phyloP scores from a whole-genome alignment of 2,329 filamentous ascomycete genomes.

The Colletotrichum musae region DNA sequence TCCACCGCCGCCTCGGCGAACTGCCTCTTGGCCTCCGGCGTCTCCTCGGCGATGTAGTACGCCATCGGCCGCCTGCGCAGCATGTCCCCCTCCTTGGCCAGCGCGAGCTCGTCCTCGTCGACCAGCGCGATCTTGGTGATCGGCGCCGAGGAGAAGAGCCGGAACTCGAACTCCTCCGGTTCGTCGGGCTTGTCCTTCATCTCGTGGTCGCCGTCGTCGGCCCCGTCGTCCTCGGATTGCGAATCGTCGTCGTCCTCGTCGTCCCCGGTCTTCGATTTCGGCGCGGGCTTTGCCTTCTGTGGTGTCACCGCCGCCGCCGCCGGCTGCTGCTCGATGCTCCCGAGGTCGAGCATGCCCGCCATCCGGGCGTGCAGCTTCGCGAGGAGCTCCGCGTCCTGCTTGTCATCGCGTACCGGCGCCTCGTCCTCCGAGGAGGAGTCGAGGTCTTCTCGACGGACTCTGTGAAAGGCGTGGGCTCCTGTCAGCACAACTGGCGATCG shows the following conservation, averaged over 20 bases:
- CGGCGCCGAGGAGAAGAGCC: conserved; percentile 67
- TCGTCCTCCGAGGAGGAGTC: conserved; percentile 52
- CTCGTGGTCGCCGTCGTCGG: conserved; percentile 39
- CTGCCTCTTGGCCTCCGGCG: conserved; percentile 53
- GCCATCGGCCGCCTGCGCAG: conserved; percentile 57
- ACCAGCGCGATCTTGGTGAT: conserved; percentile 67
- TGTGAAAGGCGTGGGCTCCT: conserved; percentile 47
- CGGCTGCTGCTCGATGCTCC: conserved; percentile 44
- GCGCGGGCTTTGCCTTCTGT: neutral
- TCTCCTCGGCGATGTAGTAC: conserved; percentile 63
- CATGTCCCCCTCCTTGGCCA: conserved; percentile 54
- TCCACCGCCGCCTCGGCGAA: conserved; percentile 65
- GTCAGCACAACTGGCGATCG: neutral
- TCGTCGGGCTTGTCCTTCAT: conserved; percentile 38
- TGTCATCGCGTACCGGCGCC: conserved; percentile 48
- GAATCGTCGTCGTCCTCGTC: conserved; percentile 32
- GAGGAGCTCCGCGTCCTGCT: conserved; percentile 56
- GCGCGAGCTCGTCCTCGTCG: conserved; percentile 53
- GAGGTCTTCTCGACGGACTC: conserved; percentile 70
- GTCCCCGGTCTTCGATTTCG: conserved; percentile 25
- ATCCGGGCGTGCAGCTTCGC: conserved; percentile 64
- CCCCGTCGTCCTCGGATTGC: conserved; percentile 14
- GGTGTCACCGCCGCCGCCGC: conserved; percentile 22
- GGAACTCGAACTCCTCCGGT: conserved; percentile 67
- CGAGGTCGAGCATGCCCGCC: conserved; percentile 61